These are phyloP conservation scores for Blastobotrys malaysiensis DNA, from an alignment of 1,139 yeast genomes.

Conservation along the genomic window DNA sequence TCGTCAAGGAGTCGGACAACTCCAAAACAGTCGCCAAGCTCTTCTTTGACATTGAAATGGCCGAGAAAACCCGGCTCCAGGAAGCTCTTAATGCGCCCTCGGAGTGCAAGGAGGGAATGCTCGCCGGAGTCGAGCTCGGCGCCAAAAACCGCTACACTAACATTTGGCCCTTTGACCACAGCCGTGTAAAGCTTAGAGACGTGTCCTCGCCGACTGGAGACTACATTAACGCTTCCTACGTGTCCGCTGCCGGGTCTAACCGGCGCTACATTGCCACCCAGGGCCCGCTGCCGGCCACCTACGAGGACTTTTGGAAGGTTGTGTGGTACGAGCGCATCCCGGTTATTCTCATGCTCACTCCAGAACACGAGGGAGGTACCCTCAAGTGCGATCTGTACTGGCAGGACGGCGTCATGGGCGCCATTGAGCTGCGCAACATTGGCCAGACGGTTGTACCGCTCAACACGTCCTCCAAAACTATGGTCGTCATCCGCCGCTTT, in stretches of 20 bases:
- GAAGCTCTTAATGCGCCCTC: slow-evolving; percentile 21
- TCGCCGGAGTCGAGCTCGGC: slow-evolving; percentile 69
- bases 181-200: slow-evolving; percentile 52
- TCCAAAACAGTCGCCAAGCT: slow-evolving; percentile 33
- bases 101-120: background rate
- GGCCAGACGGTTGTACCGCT: slow-evolving; percentile 16
- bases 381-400: slow-evolving; percentile 55
- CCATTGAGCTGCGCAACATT: slow-evolving; percentile 17
- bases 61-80: slow-evolving; percentile 35
- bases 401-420: slow-evolving; percentile 35
- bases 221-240: slow-evolving; percentile 60
- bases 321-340: slow-evolving; percentile 56
- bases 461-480: slow-evolving; percentile 12
- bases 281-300: slow-evolving; percentile 73
- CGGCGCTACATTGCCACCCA: slow-evolving; percentile 72
- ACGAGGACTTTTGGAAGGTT: slow-evolving; percentile 79
- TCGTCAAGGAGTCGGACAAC: slow-evolving; percentile 26
- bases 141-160: slow-evolving; percentile 70
- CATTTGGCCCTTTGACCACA: slow-evolving; percentile 75
- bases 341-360: slow-evolving; percentile 65
- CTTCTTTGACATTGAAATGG: slow-evolving; percentile 35
- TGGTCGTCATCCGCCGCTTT: slow-evolving; percentile 23
- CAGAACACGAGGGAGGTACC: slow-evolving; percentile 47
- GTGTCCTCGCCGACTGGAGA: slow-evolving; percentile 30
- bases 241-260: slow-evolving; percentile 28